A percentile compares a stretch with the other conserved stretches of the same genome.
These are phyloP conservation scores for Anastatica hierochuntica DNA, from an alignment of 345 rosid species.

Conservation along the genomic window DNA sequence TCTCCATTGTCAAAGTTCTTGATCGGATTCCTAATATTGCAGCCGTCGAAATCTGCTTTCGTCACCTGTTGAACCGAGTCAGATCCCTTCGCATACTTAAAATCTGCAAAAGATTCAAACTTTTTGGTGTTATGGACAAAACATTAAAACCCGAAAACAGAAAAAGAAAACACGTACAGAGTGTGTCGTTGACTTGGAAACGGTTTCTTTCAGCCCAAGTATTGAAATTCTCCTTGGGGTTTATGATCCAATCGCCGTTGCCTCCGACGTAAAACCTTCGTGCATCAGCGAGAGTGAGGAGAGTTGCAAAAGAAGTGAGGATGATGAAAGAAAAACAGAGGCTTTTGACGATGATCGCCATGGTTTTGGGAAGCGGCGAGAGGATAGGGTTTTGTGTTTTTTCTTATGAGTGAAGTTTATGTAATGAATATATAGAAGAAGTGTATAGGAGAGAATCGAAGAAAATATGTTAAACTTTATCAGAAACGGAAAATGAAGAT, in stretches of 20 bases:
- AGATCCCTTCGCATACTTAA: slow-evolving; percentile 36
- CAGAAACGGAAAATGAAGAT: too few relatives aligned
- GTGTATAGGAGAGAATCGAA: too few relatives aligned
- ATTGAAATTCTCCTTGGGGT: slow-evolving; percentile 36
- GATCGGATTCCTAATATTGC: slow-evolving; percentile 34
- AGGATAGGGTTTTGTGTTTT: too few relatives aligned
- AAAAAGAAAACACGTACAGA: slow-evolving; percentile 28
- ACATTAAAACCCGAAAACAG: neutral
- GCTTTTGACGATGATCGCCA: slow-evolving; percentile 17
- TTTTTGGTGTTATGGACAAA: neutral
- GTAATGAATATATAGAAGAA: too few relatives aligned
- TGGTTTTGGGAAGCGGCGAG: too few relatives aligned
- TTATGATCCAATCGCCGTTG: slow-evolving; percentile 41
- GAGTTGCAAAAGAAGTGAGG: slow-evolving; percentile 15
- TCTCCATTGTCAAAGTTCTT: slow-evolving; percentile 26
- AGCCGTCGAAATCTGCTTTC: slow-evolving; percentile 41
- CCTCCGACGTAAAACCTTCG: slow-evolving; percentile 50
- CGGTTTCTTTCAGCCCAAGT: slow-evolving; percentile 50
- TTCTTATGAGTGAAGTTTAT: too few relatives aligned
- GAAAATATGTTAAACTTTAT: too few relatives aligned
- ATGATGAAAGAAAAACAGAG: slow-evolving; percentile 15
- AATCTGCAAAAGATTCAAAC: slow-evolving; percentile 26
- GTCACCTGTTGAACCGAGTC: slow-evolving; percentile 53
- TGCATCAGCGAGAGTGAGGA: slow-evolving; percentile 27
- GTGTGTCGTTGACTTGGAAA: slow-evolving; percentile 51